Evolutionary conservation across 768 basidiomycete species (phyloP).

Genomic region (Tephrocybe sp.): DNA sequence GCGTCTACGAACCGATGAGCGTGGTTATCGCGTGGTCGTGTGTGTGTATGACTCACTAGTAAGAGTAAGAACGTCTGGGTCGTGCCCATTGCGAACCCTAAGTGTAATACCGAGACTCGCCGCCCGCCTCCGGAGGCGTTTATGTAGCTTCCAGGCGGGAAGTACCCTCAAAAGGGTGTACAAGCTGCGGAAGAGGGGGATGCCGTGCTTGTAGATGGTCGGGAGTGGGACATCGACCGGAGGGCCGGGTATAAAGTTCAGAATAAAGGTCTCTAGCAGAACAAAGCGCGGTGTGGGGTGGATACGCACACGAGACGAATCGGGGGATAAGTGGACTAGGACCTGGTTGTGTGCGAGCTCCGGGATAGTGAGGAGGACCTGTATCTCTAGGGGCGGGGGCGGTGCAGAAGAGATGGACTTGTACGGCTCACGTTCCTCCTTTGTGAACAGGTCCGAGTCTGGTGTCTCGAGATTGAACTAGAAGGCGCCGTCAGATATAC

Average conservation of each 20-base stretch:
- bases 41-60: constrained; percentile 15
- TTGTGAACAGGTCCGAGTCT: constrained; percentile 67
- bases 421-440: constrained; percentile 60
- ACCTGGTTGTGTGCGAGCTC: constrained; percentile 70
- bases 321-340: constrained; percentile 63
- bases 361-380: constrained; percentile 70
- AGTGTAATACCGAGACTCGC: constrained; percentile 49
- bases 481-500: neutral
- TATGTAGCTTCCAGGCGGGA: constrained; percentile 75
- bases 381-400: constrained; percentile 59
- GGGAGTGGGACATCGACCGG: constrained; percentile 59
- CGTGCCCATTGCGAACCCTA: constrained; percentile 35
- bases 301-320: constrained; percentile 60
- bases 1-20: constrained; percentile 41
- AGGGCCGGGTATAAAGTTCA: constrained; percentile 41
- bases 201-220: constrained; percentile 84
- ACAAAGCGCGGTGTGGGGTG: constrained; percentile 70
- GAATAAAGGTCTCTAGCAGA: constrained; percentile 71
- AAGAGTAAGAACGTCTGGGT: constrained; percentile 22
- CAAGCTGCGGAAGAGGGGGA: constrained; percentile 77
- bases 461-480: constrained; percentile 87
- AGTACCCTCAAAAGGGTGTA: constrained; percentile 73
- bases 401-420: constrained; percentile 51
- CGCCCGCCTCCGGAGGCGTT: constrained; percentile 50
- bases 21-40: constrained; percentile 27